phyloP scores from a whole-genome alignment of 768 basidiomycete species.

The Pleurotus citrinopileatus region DNA sequence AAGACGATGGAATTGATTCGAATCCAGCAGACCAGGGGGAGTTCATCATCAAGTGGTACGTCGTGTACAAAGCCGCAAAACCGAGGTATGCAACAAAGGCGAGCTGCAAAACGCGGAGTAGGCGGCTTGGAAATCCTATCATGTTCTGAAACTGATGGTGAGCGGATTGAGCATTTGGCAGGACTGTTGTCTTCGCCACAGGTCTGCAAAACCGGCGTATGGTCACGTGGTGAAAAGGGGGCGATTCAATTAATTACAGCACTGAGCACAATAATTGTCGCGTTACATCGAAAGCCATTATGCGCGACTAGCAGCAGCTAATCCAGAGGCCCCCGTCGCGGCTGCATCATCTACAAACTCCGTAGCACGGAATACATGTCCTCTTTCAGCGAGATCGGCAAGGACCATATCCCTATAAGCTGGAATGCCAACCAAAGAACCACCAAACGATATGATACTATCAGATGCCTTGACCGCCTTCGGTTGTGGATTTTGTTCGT shows the following conservation, averaged over 20 bases:
- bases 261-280: no score
- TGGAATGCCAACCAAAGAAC: constrained; percentile 67
- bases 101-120: constrained; percentile 23
- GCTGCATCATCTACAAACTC: constrained; percentile 72
- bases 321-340: constrained; percentile 55
- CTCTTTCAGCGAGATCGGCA: constrained; percentile 51
- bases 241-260: no score
- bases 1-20: constrained; percentile 21
- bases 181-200: no score
- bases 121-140: constrained; percentile 10
- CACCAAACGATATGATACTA: constrained; percentile 72
- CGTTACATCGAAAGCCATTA: not conserved
- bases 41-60: constrained; percentile 34
- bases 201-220: no score
- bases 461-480: constrained; percentile 48
- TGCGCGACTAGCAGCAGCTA: constrained; percentile 35
- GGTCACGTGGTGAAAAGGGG: no score
- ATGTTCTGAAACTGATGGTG: not conserved
- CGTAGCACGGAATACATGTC: constrained; percentile 63
- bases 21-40: constrained; percentile 29
- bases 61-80: constrained; percentile 43
- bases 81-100: constrained; percentile 31
- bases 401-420: constrained; percentile 55
- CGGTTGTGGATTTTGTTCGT: constrained; percentile 20
- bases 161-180: no score